Base-by-base conservation (phyloP, 495 filamentous ascomycete genomes). In the Usnea hakonensis region DNA sequence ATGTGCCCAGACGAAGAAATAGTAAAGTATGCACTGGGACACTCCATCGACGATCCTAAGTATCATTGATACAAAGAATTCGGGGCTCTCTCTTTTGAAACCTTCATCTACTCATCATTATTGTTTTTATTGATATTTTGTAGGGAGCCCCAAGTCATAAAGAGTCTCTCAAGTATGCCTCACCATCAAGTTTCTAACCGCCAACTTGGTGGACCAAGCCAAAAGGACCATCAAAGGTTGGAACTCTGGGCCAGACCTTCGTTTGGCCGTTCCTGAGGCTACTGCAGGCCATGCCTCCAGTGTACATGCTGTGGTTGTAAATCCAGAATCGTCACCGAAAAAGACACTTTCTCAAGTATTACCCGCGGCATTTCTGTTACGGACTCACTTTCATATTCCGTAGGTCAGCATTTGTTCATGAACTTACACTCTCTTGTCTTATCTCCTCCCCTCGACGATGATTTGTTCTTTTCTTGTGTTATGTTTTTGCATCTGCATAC, bases 271-370 rank as follows among this genome's bases (percentile, higher is more conserved):
- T 62, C 53, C 60, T 62, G 53, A 33, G 48, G 60, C 60, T 62
- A 62, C 60, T 62, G 60, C 60, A 62, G 53, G 60, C 60, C 28
- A 56, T 62, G 60, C 60, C 60, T 38, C 40, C 60, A 57, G 53
- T 40, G 53, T 38, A 62, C 60, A 56, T 62, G 52, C 60, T 56
- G 60, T 55, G 56, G 52, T 32, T 53, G 54, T 62, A 62, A n/a
- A 56, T 50, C 54, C 32, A 57, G 43, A 48, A 52, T 43, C 54
- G 48, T 28, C 48, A 30, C n/a, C n/a, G 17, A 17, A 52, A 52
- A 48, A 46, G 16, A 60, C 48, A 21, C 4, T 43, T 19, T 43
- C 19, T 52, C 13, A 26, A 33, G 43, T 6, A 32, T 32, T 52
- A 52, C 48, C 35, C 59, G 59, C 50, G 16, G 37, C 41, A 26